phyloP scores from a whole-genome alignment of 805 yeast species.

The Lachancea lanzarotensis region DNA sequence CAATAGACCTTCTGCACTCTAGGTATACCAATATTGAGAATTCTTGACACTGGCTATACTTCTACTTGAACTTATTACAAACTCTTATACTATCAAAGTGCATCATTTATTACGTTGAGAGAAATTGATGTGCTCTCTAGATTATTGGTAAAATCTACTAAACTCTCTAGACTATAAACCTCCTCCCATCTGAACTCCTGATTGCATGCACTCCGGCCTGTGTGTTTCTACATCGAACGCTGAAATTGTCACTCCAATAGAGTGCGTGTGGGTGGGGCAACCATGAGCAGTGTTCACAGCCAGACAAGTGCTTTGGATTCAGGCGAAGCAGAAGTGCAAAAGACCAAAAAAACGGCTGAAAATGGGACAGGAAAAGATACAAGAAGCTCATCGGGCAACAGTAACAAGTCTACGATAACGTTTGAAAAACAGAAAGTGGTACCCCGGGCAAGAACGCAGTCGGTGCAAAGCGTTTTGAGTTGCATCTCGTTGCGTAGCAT shows the following conservation, averaged over 20 bases:
- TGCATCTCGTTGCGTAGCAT: constrained; percentile 65
- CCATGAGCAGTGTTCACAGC: constrained; percentile 25
- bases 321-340: constrained; percentile 7
- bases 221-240: not conserved
- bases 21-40: too few species aligned
- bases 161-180: too few species aligned
- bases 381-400: constrained; percentile 9
- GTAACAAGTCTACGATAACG: constrained; percentile 26
- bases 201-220: not conserved
- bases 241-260: not conserved
- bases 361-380: constrained; percentile 6
- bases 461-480: constrained; percentile 38
- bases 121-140: too few species aligned
- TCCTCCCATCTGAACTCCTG: too few species aligned
- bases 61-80: too few species aligned
- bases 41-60: too few species aligned
- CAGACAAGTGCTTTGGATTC: constrained; percentile 17
- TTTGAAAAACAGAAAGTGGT: constrained; percentile 59
- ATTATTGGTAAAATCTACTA: too few species aligned
- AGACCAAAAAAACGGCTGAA: constrained; percentile 10
- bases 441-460: constrained; percentile 35
- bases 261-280: not conserved
- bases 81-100: too few species aligned
- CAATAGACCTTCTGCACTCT: too few species aligned
- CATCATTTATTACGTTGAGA: too few species aligned